These are phyloP conservation scores for Crithidia expoeki DNA, from an alignment of 208 protist genomes.

Conservation along the genomic window DNA sequence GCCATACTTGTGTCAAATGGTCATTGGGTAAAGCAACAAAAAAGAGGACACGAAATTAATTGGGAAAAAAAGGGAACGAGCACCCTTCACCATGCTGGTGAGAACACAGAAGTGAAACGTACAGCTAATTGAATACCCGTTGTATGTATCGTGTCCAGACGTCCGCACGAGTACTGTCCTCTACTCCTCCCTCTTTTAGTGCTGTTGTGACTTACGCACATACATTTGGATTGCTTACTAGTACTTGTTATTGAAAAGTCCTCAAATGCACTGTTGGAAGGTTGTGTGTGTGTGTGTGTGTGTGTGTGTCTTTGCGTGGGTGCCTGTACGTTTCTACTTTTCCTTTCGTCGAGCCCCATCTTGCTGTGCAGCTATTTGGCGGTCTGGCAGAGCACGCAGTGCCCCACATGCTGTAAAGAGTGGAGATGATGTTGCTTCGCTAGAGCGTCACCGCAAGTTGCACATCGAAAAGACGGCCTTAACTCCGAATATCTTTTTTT, in stretches of 20 bases:
- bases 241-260: constrained; percentile 13
- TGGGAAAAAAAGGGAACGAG: not conserved
- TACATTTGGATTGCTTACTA: constrained; percentile 26
- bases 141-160: not conserved
- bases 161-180: not conserved
- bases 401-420: not conserved
- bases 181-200: not conserved
- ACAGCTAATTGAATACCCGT: not conserved
- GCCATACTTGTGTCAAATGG: too few species aligned
- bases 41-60: too few species aligned
- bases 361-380: not conserved
- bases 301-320: not conserved
- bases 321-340: not conserved
- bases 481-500: too few species aligned
- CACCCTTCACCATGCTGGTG: not conserved
- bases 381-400: not conserved
- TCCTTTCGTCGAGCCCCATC: not conserved
- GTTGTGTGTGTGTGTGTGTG: constrained; percentile 2
- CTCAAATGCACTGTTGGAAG: not conserved
- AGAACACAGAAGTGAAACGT: not conserved
- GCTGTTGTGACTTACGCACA: constrained; percentile 6
- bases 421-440: not conserved
- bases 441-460: not conserved
- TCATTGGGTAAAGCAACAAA: too few species aligned
- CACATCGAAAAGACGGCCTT: too few species aligned